A percentile compares a stretch with the other conserved stretches of the same genome.
phyloP scores from a whole-genome alignment of 805 yeast genomes.

The Cyberlindnera euphorbiae region DNA sequence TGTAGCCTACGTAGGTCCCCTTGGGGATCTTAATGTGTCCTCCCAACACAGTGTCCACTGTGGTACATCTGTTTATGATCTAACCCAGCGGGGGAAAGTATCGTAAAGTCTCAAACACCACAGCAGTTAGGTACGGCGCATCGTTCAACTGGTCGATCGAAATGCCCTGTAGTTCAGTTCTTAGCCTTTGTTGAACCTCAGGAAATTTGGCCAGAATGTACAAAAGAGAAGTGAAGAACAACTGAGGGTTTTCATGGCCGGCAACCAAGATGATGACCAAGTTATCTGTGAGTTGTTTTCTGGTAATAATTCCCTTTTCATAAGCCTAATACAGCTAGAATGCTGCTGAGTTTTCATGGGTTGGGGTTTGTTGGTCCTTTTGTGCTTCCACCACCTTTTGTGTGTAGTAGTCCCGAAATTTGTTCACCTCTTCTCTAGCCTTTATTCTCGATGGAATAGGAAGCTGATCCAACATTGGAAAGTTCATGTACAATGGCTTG shows the following conservation, averaged over 20 bases:
- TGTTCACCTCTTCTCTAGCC: slow-evolving; percentile 39
- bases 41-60: slow-evolving; percentile 36
- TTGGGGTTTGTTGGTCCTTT: slow-evolving; percentile 21
- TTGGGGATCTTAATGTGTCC: slow-evolving; percentile 40
- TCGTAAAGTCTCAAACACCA: slow-evolving; percentile 44
- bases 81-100: slow-evolving; percentile 54
- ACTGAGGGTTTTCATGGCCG: slow-evolving; percentile 61
- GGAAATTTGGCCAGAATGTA: slow-evolving; percentile 42
- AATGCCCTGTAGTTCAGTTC: slow-evolving; percentile 19
- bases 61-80: slow-evolving; percentile 46
- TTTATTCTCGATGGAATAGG: slow-evolving; percentile 43
- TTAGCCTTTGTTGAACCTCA: slow-evolving; percentile 29
- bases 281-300: slow-evolving; percentile 48
- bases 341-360: slow-evolving; percentile 36
- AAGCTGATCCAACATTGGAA: slow-evolving; percentile 47
- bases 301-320: slow-evolving; percentile 32
- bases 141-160: slow-evolving; percentile 13
- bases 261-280: slow-evolving; percentile 52
- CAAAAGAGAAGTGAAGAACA: slow-evolving; percentile 42
- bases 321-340: slow-evolving; percentile 38
- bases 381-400: slow-evolving; percentile 31
- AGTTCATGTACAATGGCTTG: slow-evolving; percentile 47
- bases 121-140: slow-evolving; percentile 29
- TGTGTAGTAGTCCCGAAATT: slow-evolving; percentile 35
- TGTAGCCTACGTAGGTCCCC: slow-evolving; percentile 50